Evolutionary conservation across 805 yeast genomes (phyloP), one percentile per base, ranked within the genome.

Genomic region (Wickerhamiella kazuoi): DNA sequence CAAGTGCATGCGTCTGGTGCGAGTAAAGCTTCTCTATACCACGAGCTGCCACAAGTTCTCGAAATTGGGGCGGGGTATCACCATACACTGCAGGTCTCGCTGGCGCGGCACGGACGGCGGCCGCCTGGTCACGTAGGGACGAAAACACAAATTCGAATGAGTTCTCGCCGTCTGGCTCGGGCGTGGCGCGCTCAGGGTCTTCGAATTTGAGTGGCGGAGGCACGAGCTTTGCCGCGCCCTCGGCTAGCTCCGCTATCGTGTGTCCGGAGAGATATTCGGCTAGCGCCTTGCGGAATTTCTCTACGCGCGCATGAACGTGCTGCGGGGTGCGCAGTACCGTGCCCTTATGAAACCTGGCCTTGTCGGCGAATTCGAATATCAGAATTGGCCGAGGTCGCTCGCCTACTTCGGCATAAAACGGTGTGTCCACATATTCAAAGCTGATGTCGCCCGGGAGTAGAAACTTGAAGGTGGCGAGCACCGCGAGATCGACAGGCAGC

Each of bases 1-100:
- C 67, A 40, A 75, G 67, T 0, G 95, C 96, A 37, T 71, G 68
- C 1, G 79, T 72, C 54, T 90, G 99, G 59, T 90, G 99, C 0
- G 72, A 54, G 54, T 83, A 90, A 28, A 87, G 68, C 4, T 61
- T 53, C 1, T 67, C 63, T 8, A 74, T 67, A 1, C 67, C 67
- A 43, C 65, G 67, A 8, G 63, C 56, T 7, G 63, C 60, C 13
- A 83, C 56, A 0, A 80, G 79, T 7, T 62, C 61, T 29, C 30
- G 15, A 0, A 42, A 21, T 1, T n/a, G 14, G 2, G 29, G 34
- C 2, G 71, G 57, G 35, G 21, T 17, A 1, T 39, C 26, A 6
- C 39, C 44, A 30, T 31, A 45, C 4, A 30, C 28, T 3, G 50
- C 43, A 14, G 32, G 36, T 2, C 44, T 34, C 1, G 40, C 43